Conservation (phyloP, 1,139 yeast species). For the Kodamaea fungicola region DNA sequence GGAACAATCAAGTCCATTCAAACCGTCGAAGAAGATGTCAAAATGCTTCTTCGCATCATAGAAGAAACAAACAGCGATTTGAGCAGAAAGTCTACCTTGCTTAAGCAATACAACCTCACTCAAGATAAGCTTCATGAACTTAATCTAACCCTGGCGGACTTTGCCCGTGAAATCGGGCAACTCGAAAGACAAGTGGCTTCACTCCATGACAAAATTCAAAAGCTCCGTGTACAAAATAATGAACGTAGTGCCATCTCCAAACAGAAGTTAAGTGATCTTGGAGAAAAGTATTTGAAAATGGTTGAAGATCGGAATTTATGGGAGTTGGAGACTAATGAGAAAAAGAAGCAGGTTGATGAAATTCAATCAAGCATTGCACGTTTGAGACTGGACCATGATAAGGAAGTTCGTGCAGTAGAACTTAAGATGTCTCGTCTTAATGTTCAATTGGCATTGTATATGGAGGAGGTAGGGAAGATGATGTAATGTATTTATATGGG, state of each 20-base stretch:
- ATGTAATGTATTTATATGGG: constrained; percentile 7
- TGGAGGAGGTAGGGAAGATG: constrained; percentile 45
- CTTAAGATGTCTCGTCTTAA: constrained; percentile 53
- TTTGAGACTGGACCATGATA: constrained; percentile 44
- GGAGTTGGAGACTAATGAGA: constrained; percentile 50
- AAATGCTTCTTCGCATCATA: constrained; percentile 46
- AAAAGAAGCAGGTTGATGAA: constrained; percentile 44
- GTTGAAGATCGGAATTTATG: constrained; percentile 49
- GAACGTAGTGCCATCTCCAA: constrained; percentile 45
- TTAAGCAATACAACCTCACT: constrained; percentile 33
- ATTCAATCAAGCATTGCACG: constrained; percentile 47
- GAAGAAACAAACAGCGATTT: constrained; percentile 59
- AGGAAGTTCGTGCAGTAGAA: constrained; percentile 53
- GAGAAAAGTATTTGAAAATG: constrained; percentile 45
- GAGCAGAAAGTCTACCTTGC: constrained; percentile 43
- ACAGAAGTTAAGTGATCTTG: constrained; percentile 42
- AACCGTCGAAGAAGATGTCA: constrained; percentile 52
- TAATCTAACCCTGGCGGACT: constrained; percentile 28
- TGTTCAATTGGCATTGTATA: constrained; percentile 47
- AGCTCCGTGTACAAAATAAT: constrained; percentile 47
- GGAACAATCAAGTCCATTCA: constrained; percentile 60
- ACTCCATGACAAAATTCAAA: constrained; percentile 51
- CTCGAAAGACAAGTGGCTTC: constrained; percentile 50
- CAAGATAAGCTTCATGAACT: constrained; percentile 48
- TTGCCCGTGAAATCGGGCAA: constrained; percentile 49